Base-by-base conservation (phyloP, 305 asterid species). In the Fraxinus baroniana region DNA sequence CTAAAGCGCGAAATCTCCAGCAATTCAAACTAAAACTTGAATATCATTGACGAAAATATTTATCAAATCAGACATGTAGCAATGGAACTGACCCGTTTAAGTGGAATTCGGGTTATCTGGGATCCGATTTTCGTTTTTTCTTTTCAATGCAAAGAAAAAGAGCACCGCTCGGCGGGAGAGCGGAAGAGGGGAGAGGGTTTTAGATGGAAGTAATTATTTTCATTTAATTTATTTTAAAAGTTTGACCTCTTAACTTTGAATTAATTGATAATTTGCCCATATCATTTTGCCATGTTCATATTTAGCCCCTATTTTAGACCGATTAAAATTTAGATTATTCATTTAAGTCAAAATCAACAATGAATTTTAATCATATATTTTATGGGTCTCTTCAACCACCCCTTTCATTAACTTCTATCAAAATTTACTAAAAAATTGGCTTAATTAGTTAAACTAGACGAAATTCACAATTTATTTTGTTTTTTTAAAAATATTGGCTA, bases 161-260 rank as follows among this genome's bases (percentile, higher is more conserved):
- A 15, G 52, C 62, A 24, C 39, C 78, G 30, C 80, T 79, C 75
- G 76, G 82, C 83, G 79, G 81, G 88, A 86, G 77, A 20, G 79
- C n/a, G 18, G 15, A 13, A 13, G 35, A 7, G 26, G 57, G 57
- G 57, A 46, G 57, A 83, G 87, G 89, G 89, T 84, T 86, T 86
- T 76, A 66, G 85, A 49, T 49, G 6, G 60, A 52, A 52, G 62
- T 52, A 52, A 52, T 17, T 52, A 52, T 52, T 52, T 15, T 17
- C 62, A 4, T 13, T 52, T 17, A 57, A 57, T 5, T 22, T 57
- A 22, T 62, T 62, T 60, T 62, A 2, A 62, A 62, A 62, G 9
- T n/a, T 22, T 62, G 30, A 62, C 30, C 71, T 22, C 33, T 7
- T 8, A 62, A 2, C 32, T 62, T 22, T 62, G 33, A 62, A 22